phyloP scores from a whole-genome alignment of 306 rosid species.

The Inga leiocalycina region DNA sequence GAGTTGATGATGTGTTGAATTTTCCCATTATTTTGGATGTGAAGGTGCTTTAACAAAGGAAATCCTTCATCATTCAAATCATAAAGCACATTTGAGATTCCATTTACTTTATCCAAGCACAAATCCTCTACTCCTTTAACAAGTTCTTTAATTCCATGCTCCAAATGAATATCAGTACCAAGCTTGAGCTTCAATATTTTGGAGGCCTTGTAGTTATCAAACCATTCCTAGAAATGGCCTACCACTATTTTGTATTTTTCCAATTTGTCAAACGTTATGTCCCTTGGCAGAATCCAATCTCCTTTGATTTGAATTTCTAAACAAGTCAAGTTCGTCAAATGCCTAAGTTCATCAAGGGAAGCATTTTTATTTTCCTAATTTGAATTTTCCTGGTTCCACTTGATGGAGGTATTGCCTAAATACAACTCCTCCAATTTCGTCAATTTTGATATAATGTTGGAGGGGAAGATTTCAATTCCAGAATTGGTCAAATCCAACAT shows the following conservation, averaged over 20 bases:
- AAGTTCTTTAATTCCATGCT: neutral
- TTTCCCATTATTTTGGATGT: neutral
- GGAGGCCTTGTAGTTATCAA: neutral
- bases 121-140: neutral
- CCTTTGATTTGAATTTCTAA: neutral
- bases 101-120: neutral
- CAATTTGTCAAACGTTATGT: neutral
- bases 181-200: neutral
- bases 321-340: neutral
- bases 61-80: neutral
- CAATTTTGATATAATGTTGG: conserved; percentile 2
- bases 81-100: neutral
- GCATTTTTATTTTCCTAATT: neutral
- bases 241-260: neutral
- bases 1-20: neutral
- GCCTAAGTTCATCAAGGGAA: neutral
- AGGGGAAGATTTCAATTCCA: neutral
- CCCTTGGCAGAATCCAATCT: neutral
- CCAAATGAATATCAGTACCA: neutral
- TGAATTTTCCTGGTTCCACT: neutral
- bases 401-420: neutral
- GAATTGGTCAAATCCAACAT: neutral
- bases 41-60: neutral
- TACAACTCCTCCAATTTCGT: neutral
- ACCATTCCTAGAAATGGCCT: neutral